These are phyloP conservation scores for Aegilops sharonensis DNA, from an alignment of 176 grass and related monocot genomes.

Conservation along the genomic window DNA sequence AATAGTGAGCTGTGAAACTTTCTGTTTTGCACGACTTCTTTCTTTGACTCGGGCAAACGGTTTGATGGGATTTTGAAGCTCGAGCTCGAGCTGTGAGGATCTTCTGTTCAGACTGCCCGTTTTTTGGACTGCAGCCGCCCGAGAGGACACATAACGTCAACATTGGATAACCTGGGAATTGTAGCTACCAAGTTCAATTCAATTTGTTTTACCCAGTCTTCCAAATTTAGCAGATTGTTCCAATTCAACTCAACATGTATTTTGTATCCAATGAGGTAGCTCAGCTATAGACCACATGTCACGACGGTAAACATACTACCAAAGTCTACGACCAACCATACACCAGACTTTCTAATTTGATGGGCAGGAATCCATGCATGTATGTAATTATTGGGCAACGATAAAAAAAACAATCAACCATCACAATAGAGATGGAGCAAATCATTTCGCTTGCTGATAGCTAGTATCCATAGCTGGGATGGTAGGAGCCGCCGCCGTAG, in stretches of 20 bases:
- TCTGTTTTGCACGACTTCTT: no score
- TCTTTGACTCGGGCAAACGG: no score
- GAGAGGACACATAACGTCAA: no score
- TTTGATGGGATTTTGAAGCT: no score
- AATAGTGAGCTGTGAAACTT: no score
- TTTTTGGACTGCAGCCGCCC: no score
- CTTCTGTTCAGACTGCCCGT: no score
- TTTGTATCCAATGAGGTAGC: not conserved
- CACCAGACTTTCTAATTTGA: not conserved
- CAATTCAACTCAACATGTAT: not conserved
- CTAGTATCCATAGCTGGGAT: constrained; percentile 72
- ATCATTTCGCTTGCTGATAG: not conserved
- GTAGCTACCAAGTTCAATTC: not conserved
- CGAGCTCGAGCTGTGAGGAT: no score
- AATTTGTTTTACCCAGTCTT: not conserved
- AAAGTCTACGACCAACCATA: not conserved
- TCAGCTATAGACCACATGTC: not conserved
- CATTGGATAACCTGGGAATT: no score
- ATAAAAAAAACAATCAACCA: not conserved
- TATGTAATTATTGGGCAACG: constrained; percentile 5
- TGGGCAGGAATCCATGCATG: not conserved
- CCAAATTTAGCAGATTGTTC: not conserved
- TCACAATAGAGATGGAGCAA: not conserved
- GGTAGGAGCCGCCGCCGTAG: constrained; percentile 54
- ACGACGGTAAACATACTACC: not conserved